phyloP scores from a whole-genome alignment of 345 rosid genomes.

The Lepidium africanum region DNA sequence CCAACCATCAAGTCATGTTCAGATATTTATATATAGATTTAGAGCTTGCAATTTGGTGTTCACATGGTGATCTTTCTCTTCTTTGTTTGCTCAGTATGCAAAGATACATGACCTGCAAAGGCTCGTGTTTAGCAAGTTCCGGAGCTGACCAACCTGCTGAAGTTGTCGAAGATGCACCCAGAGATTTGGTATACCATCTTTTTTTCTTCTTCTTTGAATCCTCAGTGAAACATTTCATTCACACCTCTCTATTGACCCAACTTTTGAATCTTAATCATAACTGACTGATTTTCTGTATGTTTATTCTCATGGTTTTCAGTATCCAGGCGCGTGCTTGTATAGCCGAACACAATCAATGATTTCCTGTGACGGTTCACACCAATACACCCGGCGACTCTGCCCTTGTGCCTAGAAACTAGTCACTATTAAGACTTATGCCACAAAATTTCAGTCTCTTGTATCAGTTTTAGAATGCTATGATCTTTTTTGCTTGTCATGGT shows the following conservation, averaged over 20 bases:
- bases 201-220: not conserved
- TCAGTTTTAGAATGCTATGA: not conserved
- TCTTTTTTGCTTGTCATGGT: not conserved
- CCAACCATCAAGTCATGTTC: not conserved
- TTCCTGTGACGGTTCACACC: conserved; percentile 85
- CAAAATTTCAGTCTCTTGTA: not conserved
- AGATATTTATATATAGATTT: not conserved
- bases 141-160: conserved; percentile 95
- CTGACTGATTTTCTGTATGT: not conserved
- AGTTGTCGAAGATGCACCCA: conserved; percentile 85
- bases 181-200: conserved; percentile 52
- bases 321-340: conserved; percentile 87
- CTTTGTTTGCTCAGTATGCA: conserved; percentile 46
- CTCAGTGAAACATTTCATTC: not conserved
- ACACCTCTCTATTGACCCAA: not conserved
- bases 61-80: not conserved
- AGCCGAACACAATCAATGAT: conserved; percentile 60
- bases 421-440: conserved; percentile 3
- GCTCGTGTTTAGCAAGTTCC: conserved; percentile 72
- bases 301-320: conserved; percentile 35
- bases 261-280: conserved; percentile 11
- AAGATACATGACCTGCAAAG: conserved; percentile 81
- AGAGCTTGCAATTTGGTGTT: not conserved
- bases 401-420: conserved; percentile 72
- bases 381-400: conserved; percentile 75